Conservation (phyloP, 2,329 filamentous ascomycete species). For the Parafenestella ontariensis region DNA sequence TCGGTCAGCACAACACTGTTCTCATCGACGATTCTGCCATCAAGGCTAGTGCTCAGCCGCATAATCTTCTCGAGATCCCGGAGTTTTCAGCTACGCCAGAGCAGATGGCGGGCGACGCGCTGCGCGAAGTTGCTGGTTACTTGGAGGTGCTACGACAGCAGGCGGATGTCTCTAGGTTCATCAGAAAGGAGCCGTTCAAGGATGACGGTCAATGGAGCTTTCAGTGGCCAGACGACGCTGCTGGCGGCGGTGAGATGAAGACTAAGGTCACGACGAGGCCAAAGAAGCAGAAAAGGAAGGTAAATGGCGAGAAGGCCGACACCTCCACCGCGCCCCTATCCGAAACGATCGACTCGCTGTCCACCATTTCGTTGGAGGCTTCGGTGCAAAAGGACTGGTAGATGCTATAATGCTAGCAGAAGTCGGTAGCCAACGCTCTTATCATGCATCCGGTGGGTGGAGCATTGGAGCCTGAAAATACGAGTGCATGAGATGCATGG, state of each 20-base stretch:
- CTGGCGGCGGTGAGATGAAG: slow-evolving; percentile 20
- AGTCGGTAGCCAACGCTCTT: no score
- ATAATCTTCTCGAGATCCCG: slow-evolving; percentile 80
- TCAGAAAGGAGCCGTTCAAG: slow-evolving; percentile 51
- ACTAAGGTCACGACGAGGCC: slow-evolving; percentile 12
- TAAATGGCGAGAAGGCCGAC: not conserved
- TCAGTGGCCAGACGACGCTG: slow-evolving; percentile 29
- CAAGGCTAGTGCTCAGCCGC: slow-evolving; percentile 83
- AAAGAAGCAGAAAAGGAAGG: slow-evolving; percentile 12
- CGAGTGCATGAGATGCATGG: not conserved
- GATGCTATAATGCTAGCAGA: not conserved
- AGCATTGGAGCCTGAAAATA: not conserved
- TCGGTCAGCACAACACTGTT: slow-evolving; percentile 86
- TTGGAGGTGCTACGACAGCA: slow-evolving; percentile 60
- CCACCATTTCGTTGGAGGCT: slow-evolving; percentile 7
- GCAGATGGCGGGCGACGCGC: slow-evolving; percentile 51
- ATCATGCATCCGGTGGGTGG: not conserved
- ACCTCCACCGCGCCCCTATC: not conserved
- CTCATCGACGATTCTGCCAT: slow-evolving; percentile 84
- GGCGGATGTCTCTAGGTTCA: slow-evolving; percentile 69
- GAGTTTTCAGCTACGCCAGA: slow-evolving; percentile 69
- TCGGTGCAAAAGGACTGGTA: slow-evolving; percentile 12
- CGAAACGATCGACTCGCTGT: slow-evolving; percentile 7
- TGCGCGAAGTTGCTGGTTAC: slow-evolving; percentile 60
- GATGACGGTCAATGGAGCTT: slow-evolving; percentile 36